Percentiles rank a stretch among this genome's conserved stretches.
These are phyloP conservation scores for Rhizophagus sp. DNA, from an alignment of 192 early-diverging fungal genomes.

Conservation along the genomic window DNA sequence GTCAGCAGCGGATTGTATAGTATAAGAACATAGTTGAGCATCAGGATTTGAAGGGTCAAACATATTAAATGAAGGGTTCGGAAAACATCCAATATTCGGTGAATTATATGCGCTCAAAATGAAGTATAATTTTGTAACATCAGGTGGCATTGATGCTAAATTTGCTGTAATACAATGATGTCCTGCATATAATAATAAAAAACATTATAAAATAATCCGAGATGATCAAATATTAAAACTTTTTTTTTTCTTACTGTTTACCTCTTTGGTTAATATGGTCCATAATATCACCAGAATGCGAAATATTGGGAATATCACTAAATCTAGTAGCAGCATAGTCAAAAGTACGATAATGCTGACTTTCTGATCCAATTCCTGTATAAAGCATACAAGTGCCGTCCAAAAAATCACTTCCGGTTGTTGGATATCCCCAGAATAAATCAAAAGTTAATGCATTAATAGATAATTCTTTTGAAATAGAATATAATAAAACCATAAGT, in stretches of 20 bases:
- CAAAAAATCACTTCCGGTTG: slow-evolving; percentile 3
- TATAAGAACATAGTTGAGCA: slow-evolving; percentile 19
- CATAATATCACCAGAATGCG: slow-evolving; percentile 30
- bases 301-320: not conserved
- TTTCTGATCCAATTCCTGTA: not conserved
- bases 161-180: slow-evolving; percentile 20
- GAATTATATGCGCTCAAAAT: slow-evolving; percentile 25
- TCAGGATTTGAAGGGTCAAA: slow-evolving; percentile 9
- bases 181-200: not conserved
- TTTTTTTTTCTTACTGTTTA: not conserved
- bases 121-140: slow-evolving; percentile 30
- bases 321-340: not conserved
- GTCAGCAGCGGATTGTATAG: not conserved
- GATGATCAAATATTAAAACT: not conserved
- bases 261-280: not conserved
- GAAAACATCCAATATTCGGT: slow-evolving; percentile 17
- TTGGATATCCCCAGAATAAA: slow-evolving; percentile 25
- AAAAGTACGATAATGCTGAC: not conserved
- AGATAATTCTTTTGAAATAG: slow-evolving; percentile 9
- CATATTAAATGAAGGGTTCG: slow-evolving; percentile 21
- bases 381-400: slow-evolving; percentile 30
- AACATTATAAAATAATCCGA: not conserved
- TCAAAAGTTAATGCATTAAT: slow-evolving; percentile 13
- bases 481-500: slow-evolving; percentile 28
- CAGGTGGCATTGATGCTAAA: slow-evolving; percentile 1